Conservation (phyloP, 192 early-diverging fungal species). For the Linnemannia elongata region DNA sequence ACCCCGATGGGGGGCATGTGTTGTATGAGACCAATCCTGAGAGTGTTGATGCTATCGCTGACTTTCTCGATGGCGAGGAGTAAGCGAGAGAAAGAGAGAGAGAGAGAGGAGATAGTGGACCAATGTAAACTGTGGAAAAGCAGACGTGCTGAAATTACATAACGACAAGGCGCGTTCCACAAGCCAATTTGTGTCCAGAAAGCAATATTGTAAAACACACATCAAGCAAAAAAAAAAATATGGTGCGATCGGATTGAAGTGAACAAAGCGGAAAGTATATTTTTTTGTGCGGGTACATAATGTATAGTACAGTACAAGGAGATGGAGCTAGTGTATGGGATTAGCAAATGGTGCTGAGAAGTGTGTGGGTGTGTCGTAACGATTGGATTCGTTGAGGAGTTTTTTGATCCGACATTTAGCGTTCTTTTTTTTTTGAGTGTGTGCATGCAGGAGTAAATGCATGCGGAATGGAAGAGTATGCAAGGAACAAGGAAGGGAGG, state of each 20-base stretch:
- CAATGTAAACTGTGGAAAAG: too few relatives aligned
- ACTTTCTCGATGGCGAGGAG: neutral
- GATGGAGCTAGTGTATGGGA: neutral
- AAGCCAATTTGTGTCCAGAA: too few relatives aligned
- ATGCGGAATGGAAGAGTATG: neutral
- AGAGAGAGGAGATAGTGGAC: neutral
- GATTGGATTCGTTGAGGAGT: neutral
- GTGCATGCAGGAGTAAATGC: neutral
- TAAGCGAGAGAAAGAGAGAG: neutral
- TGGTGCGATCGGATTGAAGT: neutral
- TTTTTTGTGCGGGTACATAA: neutral
- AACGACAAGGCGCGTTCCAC: too few relatives aligned
- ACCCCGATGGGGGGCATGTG: constrained; percentile 10
- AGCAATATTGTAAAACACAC: too few relatives aligned
- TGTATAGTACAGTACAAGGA: neutral
- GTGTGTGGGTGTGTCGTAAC: neutral
- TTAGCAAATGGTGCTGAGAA: neutral
- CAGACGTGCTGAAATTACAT: too few relatives aligned
- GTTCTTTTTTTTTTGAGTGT: neutral
- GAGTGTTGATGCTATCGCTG: neutral
- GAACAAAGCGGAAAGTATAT: neutral
- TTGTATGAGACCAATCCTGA: constrained; percentile 12
- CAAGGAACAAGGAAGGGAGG: neutral
- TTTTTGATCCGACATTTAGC: neutral
- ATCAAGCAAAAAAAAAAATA: too few relatives aligned